Evolutionary conservation across 169 alveolate genomes (phyloP).

Genomic region (Babesia bigemina): DNA sequence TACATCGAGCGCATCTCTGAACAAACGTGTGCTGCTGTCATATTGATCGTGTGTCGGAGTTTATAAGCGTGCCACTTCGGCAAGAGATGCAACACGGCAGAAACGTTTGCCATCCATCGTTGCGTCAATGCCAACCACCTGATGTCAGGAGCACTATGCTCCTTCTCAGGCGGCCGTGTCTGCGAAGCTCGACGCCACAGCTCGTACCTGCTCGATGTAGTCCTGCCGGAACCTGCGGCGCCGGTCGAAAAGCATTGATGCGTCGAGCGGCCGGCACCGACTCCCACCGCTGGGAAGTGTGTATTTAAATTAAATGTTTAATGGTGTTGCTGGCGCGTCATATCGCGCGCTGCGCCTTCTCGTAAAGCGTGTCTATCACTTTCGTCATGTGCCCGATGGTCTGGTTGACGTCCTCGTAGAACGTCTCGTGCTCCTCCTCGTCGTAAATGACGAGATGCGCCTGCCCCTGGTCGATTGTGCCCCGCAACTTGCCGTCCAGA

Average conservation of each 20-base stretch:
- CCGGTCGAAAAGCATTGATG: constrained; percentile 2
- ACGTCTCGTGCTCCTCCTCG: constrained; percentile 69
- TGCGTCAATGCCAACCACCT: no score
- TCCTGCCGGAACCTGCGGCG: constrained; percentile 21
- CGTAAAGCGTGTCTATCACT: constrained; percentile 82
- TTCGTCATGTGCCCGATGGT: constrained; percentile 78
- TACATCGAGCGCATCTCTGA: constrained; percentile 10
- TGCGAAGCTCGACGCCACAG: neutral
- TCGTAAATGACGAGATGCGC: constrained; percentile 90
- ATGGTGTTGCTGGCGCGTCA: constrained; percentile 1
- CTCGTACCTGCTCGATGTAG: constrained; percentile 30
- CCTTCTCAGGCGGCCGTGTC: no score
- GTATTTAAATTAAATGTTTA: neutral
- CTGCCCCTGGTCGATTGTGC: constrained; percentile 90
- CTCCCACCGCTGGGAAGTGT: neutral
- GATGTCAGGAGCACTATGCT: no score
- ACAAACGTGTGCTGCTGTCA: neutral
- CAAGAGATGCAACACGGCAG: no score
- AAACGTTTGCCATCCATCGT: no score
- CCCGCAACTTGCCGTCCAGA: constrained; percentile 91
- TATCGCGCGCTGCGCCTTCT: constrained; percentile 79
- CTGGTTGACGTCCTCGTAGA: constrained; percentile 74
- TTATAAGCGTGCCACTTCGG: no score
- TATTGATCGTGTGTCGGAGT: neutral
- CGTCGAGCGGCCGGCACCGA: neutral